phyloP scores from a whole-genome alignment of 495 filamentous ascomycete species.

The Penicillium coffeae region DNA sequence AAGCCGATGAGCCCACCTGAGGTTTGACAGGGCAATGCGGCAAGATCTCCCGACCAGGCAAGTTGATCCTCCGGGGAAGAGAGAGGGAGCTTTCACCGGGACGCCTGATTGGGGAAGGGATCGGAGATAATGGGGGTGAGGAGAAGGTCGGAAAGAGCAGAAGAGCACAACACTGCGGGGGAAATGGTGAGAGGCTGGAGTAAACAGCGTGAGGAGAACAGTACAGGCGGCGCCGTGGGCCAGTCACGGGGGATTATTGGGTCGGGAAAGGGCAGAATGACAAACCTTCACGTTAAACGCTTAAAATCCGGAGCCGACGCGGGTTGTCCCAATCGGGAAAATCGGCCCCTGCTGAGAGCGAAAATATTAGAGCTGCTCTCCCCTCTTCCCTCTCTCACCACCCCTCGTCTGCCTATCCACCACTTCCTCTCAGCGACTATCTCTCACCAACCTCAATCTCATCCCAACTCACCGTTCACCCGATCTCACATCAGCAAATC shows the following conservation, averaged over 20 bases:
- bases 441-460: not conserved
- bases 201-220: not conserved
- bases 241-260: not conserved
- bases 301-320: not conserved
- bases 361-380: not conserved
- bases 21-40: no score
- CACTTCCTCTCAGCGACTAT: not conserved
- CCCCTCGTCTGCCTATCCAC: constrained; percentile 11
- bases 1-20: no score
- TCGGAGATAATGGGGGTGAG: constrained; percentile 17
- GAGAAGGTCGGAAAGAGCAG: not conserved
- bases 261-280: not conserved
- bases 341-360: not conserved
- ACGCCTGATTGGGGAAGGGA: constrained; percentile 25
- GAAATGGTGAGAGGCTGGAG: no score
- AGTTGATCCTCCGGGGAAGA: not conserved
- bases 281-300: not conserved
- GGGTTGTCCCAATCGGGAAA: not conserved
- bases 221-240: constrained; percentile 5
- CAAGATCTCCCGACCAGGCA: no score
- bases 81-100: constrained; percentile 30
- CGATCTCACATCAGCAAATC: no score
- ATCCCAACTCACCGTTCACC: not conserved
- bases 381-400: not conserved
- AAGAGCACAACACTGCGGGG: no score